Conservation (phyloP, 176 grass and related monocot species). For the Phoenix dactylifera region DNA sequence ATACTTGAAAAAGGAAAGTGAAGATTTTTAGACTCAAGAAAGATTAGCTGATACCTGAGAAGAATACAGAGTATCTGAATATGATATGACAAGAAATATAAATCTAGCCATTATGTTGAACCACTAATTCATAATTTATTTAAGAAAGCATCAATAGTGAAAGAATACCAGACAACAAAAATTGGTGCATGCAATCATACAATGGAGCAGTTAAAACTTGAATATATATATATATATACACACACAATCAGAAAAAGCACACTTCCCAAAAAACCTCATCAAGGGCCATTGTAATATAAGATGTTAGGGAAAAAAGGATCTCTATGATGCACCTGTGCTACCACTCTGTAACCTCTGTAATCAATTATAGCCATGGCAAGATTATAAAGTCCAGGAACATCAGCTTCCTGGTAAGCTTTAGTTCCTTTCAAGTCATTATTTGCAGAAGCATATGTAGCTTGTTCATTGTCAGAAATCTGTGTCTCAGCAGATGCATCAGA, state of each 20-base stretch:
- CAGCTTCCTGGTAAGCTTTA: constrained; percentile 94
- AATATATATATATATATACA: too few relatives aligned
- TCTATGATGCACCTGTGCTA: constrained; percentile 67
- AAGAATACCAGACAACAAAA: too few relatives aligned
- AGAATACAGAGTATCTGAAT: too few relatives aligned
- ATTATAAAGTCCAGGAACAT: constrained; percentile 89
- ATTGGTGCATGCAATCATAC: neutral
- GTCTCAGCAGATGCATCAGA: constrained; percentile 46
- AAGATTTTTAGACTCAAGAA: too few relatives aligned
- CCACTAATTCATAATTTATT: too few relatives aligned
- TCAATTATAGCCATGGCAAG: constrained; percentile 98
- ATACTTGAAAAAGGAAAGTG: too few relatives aligned
- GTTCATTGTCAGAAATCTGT: constrained; percentile 80
- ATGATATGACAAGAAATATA: too few relatives aligned
- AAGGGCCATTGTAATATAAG: neutral
- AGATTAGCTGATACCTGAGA: too few relatives aligned
- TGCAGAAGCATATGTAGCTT: constrained; percentile 95
- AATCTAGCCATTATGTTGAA: too few relatives aligned
- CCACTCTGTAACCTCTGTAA: constrained; percentile 94
- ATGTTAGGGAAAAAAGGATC: neutral
- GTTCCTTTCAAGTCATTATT: constrained; percentile 99
- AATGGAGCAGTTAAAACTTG: neutral
- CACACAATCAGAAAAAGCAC: neutral
- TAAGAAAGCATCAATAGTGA: too few relatives aligned
- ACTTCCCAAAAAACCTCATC: neutral